These are phyloP conservation scores for Solanum chiquidenum DNA, from an alignment of 257 asterid genomes.

Conservation along the genomic window DNA sequence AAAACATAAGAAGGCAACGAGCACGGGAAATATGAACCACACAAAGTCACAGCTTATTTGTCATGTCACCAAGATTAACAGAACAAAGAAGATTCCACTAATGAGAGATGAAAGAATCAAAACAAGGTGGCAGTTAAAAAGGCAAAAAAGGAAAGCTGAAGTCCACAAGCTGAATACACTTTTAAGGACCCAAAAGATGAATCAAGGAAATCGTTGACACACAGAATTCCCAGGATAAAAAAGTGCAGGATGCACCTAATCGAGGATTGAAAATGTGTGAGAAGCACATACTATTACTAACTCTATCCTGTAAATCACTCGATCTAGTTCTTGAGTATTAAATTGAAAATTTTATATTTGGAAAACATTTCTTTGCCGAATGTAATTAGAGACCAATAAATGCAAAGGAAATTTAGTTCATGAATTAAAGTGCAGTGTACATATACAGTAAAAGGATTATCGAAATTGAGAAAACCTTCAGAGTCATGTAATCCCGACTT, in stretches of 20 bases:
- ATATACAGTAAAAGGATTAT: not conserved
- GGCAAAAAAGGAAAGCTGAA: not conserved
- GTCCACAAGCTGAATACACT: not conserved
- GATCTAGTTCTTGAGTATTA: not conserved
- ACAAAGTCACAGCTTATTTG: not conserved
- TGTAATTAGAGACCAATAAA: not conserved
- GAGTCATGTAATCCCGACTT: slow-evolving; percentile 99
- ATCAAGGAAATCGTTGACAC: not conserved
- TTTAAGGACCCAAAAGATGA: not conserved
- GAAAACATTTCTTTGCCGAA: not conserved
- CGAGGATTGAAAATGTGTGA: not conserved
- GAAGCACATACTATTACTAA: not conserved
- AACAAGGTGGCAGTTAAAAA: not conserved
- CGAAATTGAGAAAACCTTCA: slow-evolving; percentile 43
- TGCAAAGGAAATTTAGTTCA: not conserved
- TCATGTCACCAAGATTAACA: not conserved
- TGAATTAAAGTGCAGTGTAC: not conserved
- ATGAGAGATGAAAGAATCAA: not conserved
- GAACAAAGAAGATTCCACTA: not conserved
- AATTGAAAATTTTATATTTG: not conserved
- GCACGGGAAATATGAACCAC: not conserved
- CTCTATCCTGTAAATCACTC: not conserved
- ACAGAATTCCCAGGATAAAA: not conserved
- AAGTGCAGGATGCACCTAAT: not conserved
- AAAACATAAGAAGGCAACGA: not conserved